Evolutionary conservation across 2,329 filamentous ascomycete species (phyloP), one percentile per base, ranked within the genome.

Genomic region (Paraconiothyrium brasiliense): DNA sequence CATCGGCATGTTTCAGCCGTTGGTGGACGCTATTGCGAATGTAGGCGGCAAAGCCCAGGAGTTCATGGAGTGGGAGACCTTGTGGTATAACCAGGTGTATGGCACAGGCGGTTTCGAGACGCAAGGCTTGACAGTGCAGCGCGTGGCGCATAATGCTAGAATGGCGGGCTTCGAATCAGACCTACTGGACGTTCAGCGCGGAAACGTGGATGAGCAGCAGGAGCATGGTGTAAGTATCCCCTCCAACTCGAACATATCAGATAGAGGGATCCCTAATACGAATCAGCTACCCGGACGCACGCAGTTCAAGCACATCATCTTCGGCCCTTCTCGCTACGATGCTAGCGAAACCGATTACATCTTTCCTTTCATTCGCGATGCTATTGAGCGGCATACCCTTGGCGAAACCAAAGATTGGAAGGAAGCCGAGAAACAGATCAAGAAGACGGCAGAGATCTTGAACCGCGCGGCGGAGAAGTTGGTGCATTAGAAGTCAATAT

Each of bases 251-350:
- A 44, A 22, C 16, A n/a, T 16, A n/a, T 9, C 14, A 16, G 37
- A 6, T 35, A 27, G n/a, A 30, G 35, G 1, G 10, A n/a, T 6
- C 61, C 49, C 65, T 66, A 54, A 71, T 54, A 52, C 13, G 4
- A 59, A 4, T 57, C 54, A 78, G 76, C 86, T 97, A 4, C 92
- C 92, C 43, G 92, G 92, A 70, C 89, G 94, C 66, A 92, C 91
- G 5, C 95, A 98, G 80, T 99, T 93, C 84, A 97, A 96, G 78
- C 95, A 97, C 79, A 86, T 96, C 73, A 82, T 99, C 59, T 97
- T 94, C 75, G 94, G 92, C 1, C 95, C 95, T 0, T 89, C 89
- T 37, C 87, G 86, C 41, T 86, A 90, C 67, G 86, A 90, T 39
- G 64, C 50, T 67, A 35, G 86, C 86, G 0, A 87, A 9, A 30